A percentile compares a stretch with the other conserved stretches of the same genome.
phyloP scores from a whole-genome alignment of 2,329 filamentous ascomycete species.

The Aspergillus sp. region DNA sequence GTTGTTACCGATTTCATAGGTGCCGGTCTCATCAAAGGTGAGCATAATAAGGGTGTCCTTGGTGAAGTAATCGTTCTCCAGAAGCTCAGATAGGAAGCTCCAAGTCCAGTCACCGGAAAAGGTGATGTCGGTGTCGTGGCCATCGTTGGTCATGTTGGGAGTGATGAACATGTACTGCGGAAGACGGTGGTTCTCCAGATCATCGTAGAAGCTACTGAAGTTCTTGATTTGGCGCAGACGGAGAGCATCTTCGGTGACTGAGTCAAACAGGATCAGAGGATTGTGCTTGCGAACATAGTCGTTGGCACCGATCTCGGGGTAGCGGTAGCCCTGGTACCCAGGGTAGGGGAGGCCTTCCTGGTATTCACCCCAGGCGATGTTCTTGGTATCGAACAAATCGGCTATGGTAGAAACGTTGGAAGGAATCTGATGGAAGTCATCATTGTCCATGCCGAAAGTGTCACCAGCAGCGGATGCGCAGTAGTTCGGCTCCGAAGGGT shows the following conservation, averaged over 20 bases:
- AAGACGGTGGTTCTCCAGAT: constrained; percentile 63
- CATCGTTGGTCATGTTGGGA: constrained; percentile 64
- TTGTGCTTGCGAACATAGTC: constrained; percentile 88
- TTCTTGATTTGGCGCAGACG: constrained; percentile 74
- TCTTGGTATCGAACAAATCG: constrained; percentile 67
- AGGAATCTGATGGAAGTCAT: constrained; percentile 62
- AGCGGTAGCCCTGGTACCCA: constrained; percentile 68
- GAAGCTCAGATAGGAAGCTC: constrained; percentile 68
- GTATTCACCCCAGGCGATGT: constrained; percentile 71
- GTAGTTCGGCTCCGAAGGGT: constrained; percentile 78
- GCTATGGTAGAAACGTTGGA: constrained; percentile 66
- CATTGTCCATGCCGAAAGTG: constrained; percentile 72
- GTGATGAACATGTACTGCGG: constrained; percentile 67
- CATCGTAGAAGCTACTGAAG: constrained; percentile 67
- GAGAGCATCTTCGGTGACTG: constrained; percentile 58
- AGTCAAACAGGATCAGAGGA: constrained; percentile 65
- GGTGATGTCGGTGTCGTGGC: constrained; percentile 72
- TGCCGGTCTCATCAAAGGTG: constrained; percentile 81
- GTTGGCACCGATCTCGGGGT: constrained; percentile 62
- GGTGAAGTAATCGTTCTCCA: constrained; percentile 71
- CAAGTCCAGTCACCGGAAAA: constrained; percentile 70
- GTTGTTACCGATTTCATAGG: constrained; percentile 67
- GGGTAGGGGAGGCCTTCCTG: constrained; percentile 76
- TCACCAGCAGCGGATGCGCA: constrained; percentile 68
- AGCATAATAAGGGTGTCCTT: constrained; percentile 75